A percentile compares a stretch with the other conserved stretches of the same genome.
These are phyloP conservation scores for Suhomyces xylopsoci DNA, from an alignment of 805 yeast genomes.

Conservation along the genomic window DNA sequence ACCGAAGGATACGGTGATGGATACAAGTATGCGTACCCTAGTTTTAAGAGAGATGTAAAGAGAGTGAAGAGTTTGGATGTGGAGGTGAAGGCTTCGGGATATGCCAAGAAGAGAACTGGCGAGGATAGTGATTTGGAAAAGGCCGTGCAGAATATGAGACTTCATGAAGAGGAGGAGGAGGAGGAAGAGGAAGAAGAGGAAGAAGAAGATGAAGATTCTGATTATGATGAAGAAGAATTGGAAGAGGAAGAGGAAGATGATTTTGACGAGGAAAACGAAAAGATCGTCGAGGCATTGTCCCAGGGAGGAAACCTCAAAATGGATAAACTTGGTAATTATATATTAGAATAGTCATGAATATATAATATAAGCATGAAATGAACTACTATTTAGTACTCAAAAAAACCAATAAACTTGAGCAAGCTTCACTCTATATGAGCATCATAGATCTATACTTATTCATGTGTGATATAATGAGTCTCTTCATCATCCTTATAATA, in stretches of 20 bases:
- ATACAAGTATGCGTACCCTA: constrained; percentile 71
- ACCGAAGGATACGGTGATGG: constrained; percentile 82
- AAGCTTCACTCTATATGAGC: too few species aligned
- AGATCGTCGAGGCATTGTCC: constrained; percentile 68
- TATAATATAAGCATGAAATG: too few species aligned
- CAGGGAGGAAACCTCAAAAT: constrained; percentile 65
- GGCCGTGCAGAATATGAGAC: constrained; percentile 70
- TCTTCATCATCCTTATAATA: too few species aligned
- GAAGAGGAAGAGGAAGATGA: constrained; percentile 38
- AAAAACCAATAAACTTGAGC: too few species aligned
- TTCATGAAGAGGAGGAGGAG: constrained; percentile 26
- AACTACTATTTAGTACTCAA: too few species aligned
- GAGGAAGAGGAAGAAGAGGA: constrained; percentile 26
- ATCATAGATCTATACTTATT: too few species aligned
- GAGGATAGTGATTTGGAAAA: constrained; percentile 65
- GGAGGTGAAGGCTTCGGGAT: constrained; percentile 92
- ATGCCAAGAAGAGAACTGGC: constrained; percentile 38
- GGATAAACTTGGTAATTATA: constrained; percentile 82
- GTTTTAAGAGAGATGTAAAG: constrained; percentile 69
- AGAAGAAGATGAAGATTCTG: constrained; percentile 34
- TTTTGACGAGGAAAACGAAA: constrained; percentile 42
- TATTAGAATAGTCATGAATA: too few species aligned
- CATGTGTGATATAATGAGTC: too few species aligned
- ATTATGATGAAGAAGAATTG: constrained; percentile 29
- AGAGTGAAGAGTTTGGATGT: constrained; percentile 72